Conservation (phyloP, 2,329 filamentous ascomycete species). For the Penicillium sp. region DNA sequence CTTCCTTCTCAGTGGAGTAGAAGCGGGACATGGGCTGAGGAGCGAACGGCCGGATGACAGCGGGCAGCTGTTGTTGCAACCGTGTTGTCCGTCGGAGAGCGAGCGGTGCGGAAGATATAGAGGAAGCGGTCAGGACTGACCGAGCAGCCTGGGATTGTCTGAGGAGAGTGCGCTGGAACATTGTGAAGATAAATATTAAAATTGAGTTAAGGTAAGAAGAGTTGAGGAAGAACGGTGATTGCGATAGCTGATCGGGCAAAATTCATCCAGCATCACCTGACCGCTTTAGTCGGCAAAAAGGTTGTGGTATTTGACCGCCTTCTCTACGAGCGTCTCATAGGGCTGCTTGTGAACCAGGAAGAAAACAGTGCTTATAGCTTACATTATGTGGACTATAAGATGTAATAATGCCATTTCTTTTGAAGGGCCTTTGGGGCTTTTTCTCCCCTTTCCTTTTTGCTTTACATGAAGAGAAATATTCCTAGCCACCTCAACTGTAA, state of each 20-base stretch:
- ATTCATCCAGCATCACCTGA: conserved; percentile 20
- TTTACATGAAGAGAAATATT: no score
- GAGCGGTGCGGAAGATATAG: conserved; percentile 31
- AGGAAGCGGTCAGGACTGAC: conserved; percentile 27
- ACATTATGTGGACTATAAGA: no score
- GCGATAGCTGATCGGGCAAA: conserved; percentile 17
- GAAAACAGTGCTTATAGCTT: no score
- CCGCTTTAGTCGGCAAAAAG: conserved; percentile 16
- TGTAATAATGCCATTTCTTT: no score
- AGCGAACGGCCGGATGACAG: conserved; percentile 30
- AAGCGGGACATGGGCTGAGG: conserved; percentile 34
- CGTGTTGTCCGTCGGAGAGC: conserved; percentile 33
- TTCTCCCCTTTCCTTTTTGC: no score
- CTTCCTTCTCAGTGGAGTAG: conserved; percentile 42
- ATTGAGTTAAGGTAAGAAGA: conserved; percentile 5
- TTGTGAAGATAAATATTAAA: conserved; percentile 20
- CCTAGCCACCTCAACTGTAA: no score
- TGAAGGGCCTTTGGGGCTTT: no score
- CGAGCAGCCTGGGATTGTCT: conserved; percentile 40
- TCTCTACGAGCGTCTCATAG: background rate
- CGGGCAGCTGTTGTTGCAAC: conserved; percentile 29
- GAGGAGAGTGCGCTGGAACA: conserved; percentile 42
- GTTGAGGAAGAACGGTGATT: conserved; percentile 2
- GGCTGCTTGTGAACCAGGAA: no score
- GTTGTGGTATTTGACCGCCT: background rate